Evolutionary conservation across 176 grass and related monocot genomes (phyloP), one percentile per base, ranked within the genome.

Genomic region (Chloris gayana): DNA sequence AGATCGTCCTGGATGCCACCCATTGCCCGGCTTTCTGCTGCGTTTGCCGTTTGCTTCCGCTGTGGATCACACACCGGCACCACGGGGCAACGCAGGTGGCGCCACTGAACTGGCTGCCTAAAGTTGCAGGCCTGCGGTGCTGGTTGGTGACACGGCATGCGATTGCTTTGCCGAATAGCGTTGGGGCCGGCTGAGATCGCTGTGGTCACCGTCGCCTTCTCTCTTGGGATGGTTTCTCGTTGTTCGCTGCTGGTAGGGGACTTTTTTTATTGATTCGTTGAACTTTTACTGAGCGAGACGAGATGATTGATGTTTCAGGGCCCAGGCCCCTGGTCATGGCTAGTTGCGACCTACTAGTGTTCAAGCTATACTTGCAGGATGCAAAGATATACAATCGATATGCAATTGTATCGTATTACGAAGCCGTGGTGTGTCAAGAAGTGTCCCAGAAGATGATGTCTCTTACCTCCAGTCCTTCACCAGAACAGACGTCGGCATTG

Each of bases 1-100:
- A 80, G 86, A 80, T 88, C 70, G 86, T 84, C 81, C 69, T 72
- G 60, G 45, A 29, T 0, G 73, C 72, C 79, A 58, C 35, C 30
- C 30, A 5, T 10, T 13, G 21, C 5, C n/a, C 5, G 35, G 5
- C 77, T 41, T 32, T 24, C 63, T 75, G 71, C 25, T 19, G 17
- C 75, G 32, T 19, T 31, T 14, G 61, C 69, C 56, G 60, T 60
- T 78, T 64, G 60, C 51, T 65, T 73, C 49, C 31, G 15, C 81
- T 31, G 64, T 27, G 59, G 59, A 38, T 61, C 68, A 31, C 38
- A 49, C 59, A 1, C 46, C 46, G 44, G 44, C 44, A 46, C 44
- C 44, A 46, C 44, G 4, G 35, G 54, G 65, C 27, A 72, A 45
- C 12, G 31, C 39, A 50, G 73, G 73, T 80, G 58, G 68, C 74